phyloP scores from a whole-genome alignment of 140 eudicot genomes.

The Ambrosia hybrid region DNA sequence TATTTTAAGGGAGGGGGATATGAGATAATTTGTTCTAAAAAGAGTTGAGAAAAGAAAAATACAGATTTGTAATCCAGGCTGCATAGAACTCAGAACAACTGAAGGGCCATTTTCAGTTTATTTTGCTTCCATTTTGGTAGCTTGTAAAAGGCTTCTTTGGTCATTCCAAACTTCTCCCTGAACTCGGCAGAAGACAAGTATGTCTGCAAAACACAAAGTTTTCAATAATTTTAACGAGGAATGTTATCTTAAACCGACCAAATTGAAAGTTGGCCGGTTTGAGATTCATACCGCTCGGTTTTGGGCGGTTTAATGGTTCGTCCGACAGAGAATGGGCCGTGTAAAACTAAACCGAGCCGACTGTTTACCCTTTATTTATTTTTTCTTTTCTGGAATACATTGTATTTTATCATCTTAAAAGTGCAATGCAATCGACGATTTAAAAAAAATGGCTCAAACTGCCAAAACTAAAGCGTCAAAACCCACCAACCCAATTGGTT shows the following conservation, averaged over 20 bases:
- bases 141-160: conserved; percentile 76
- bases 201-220: conserved; percentile 52
- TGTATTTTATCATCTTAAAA: background rate
- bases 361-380: background rate
- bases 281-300: too few relatives aligned
- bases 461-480: too few relatives aligned
- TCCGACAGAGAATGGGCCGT: background rate
- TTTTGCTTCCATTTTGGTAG: conserved; percentile 98
- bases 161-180: conserved; percentile 92
- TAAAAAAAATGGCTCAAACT: background rate
- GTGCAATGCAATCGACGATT: background rate
- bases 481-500: background rate
- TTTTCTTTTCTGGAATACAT: background rate
- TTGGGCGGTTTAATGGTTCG: too few relatives aligned
- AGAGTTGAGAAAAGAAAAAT: too few relatives aligned
- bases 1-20: too few relatives aligned
- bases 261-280: too few relatives aligned
- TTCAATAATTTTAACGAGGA: background rate
- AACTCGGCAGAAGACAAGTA: conserved; percentile 86
- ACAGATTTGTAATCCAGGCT: too few relatives aligned
- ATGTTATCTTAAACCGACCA: background rate
- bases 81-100: conserved; percentile 57
- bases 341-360: too few relatives aligned
- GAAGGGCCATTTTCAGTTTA: conserved; percentile 87
- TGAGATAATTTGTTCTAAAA: too few relatives aligned